Evolutionary conservation across 2,329 filamentous ascomycete species (phyloP), one percentile per base, ranked within the genome.

Genomic region (Tolypocladium album): DNA sequence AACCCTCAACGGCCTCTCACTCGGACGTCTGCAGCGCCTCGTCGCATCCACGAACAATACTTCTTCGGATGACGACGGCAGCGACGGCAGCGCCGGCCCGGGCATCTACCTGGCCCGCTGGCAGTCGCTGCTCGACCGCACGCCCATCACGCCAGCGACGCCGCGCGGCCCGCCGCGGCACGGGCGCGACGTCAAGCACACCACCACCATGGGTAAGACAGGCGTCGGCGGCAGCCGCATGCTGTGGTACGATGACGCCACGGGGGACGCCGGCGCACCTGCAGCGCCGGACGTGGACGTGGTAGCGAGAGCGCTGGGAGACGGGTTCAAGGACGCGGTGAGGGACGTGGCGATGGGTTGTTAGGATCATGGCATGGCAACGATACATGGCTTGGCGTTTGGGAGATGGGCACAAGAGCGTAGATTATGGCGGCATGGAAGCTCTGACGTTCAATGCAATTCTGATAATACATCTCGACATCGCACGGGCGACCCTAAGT

Each of bases 101-200:
- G 89, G 89, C 1, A 82, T 88, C 55, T 92, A 88, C 68, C 80
- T 92, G 31, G 79, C 83, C 1, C 81, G 85, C 57, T 92, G 89
- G 89, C 87, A 91, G 69, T 76, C 82, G 0, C 76, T 92, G 8
- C 76, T 92, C 3, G 86, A 92, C 68, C 76, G 79, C n/a, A 89
- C 89, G 0, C 71, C 79, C 55, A 85, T 92, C 62, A 88, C 87
- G 1, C 88, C 89, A 0, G 79, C 75, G 0, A 77, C 74, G 1
- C 70, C 77, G 0, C 68, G 72, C 1, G 86, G 87, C 0, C 74
- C 76, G 1, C 71, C 87, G 0, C 78, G 88, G 0, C 69, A 64
- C 9, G 84, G 83, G 17, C 78, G 73, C 40, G 81, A 84, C 22
- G 79, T 84, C 36, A 80, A 76, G 67, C 71, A 73, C 47, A 63